Conservation (phyloP, 306 rosid genomes). For the Echinosophora koreensis region DNA sequence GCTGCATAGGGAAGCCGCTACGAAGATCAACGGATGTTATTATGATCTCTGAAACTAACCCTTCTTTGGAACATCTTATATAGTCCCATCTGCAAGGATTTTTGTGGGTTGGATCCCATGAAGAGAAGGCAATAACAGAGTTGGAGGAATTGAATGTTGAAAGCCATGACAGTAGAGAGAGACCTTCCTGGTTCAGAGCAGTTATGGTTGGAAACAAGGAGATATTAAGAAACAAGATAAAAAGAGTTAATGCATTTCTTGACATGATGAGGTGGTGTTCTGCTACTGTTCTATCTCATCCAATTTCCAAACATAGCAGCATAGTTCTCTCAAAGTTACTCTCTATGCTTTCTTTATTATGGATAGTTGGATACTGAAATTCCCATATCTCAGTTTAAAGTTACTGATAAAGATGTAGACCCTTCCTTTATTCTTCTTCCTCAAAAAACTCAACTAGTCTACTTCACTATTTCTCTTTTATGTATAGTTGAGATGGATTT, state of each 20-base stretch:
- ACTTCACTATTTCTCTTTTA: slow-evolving; percentile 40
- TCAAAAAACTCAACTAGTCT: not conserved
- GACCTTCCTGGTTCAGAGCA: slow-evolving; percentile 89
- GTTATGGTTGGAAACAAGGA: slow-evolving; percentile 64
- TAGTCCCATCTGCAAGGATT: slow-evolving; percentile 91
- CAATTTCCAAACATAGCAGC: slow-evolving; percentile 44
- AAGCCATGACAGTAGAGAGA: slow-evolving; percentile 90
- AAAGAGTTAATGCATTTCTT: slow-evolving; percentile 60
- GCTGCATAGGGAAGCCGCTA: slow-evolving; percentile 68
- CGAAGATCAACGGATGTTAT: slow-evolving; percentile 69
- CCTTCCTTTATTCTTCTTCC: slow-evolving; percentile 42
- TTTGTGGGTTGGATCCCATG: slow-evolving; percentile 75
- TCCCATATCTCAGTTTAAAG: slow-evolving; percentile 43
- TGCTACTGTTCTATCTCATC: slow-evolving; percentile 69
- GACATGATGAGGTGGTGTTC: slow-evolving; percentile 65
- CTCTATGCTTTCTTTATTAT: slow-evolving; percentile 53
- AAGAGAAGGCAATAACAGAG: slow-evolving; percentile 71
- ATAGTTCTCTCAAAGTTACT: slow-evolving; percentile 49
- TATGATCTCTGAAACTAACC: slow-evolving; percentile 70
- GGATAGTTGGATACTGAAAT: slow-evolving; percentile 45
- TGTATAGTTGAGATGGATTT: slow-evolving; percentile 25
- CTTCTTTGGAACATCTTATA: slow-evolving; percentile 68
- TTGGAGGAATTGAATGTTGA: slow-evolving; percentile 76
- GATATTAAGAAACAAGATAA: slow-evolving; percentile 69
- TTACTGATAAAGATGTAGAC: slow-evolving; percentile 52